These are phyloP conservation scores for Alternaria ethzedia DNA, from an alignment of 2,329 filamentous ascomycete species.

Conservation along the genomic window DNA sequence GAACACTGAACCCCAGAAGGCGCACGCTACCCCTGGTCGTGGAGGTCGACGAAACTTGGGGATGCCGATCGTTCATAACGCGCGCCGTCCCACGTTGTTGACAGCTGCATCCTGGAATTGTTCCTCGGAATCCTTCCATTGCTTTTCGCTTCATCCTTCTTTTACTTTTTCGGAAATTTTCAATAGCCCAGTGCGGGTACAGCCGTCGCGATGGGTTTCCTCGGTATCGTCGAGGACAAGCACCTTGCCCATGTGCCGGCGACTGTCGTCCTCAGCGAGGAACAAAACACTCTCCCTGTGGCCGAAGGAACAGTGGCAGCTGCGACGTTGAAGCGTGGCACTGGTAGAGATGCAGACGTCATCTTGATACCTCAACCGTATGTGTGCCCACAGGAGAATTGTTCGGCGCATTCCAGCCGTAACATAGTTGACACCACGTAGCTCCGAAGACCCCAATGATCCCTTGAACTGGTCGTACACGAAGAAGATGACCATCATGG, in stretches of 20 bases:
- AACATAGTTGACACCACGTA: constrained; percentile 50
- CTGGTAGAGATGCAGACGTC: constrained; percentile 41
- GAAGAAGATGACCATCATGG: constrained; percentile 43
- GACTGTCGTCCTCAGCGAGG: constrained; percentile 41
- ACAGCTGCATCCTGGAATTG: background rate
- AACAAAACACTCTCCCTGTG: constrained; percentile 14
- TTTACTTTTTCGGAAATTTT: background rate
- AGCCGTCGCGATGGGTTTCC: constrained; percentile 38
- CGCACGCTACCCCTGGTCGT: constrained; percentile 5
- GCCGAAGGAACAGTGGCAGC: constrained; percentile 16
- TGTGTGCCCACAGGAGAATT: constrained; percentile 31
- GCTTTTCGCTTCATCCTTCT: background rate
- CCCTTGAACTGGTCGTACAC: constrained; percentile 43
- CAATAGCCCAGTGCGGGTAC: background rate
- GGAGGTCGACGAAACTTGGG: background rate
- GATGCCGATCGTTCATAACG: constrained; percentile 15
- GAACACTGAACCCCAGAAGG: constrained; percentile 6
- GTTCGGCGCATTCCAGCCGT: background rate
- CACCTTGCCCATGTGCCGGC: constrained; percentile 44
- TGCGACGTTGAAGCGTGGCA: constrained; percentile 40
- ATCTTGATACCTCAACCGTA: constrained; percentile 46
- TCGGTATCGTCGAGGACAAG: constrained; percentile 42
- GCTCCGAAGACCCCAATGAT: constrained; percentile 43
- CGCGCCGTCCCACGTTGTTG: constrained; percentile 1
- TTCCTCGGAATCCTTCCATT: background rate